These are phyloP conservation scores for Cystobasidium ongulense DNA, from an alignment of 768 basidiomycete species.

Conservation along the genomic window DNA sequence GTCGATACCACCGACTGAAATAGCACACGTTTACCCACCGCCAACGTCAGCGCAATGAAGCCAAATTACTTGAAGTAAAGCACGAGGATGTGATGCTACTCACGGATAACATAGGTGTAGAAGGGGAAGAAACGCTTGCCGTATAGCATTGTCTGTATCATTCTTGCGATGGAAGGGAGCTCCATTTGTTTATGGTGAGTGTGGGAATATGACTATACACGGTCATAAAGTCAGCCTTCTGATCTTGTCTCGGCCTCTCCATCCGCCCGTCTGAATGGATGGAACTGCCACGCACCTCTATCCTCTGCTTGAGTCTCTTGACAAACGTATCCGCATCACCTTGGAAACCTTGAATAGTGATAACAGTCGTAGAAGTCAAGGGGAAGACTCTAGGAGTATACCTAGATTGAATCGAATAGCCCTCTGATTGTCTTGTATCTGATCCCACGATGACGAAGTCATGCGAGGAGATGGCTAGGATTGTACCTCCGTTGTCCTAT, in stretches of 20 bases:
- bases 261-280: not conserved
- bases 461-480: constrained; percentile 78
- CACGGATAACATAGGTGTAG: constrained; percentile 71
- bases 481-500: constrained; percentile 74
- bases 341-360: constrained; percentile 94
- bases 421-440: constrained; percentile 91
- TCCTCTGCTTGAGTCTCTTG: constrained; percentile 85
- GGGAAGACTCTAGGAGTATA: constrained; percentile 92
- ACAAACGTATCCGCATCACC: constrained; percentile 98
- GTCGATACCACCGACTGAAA: constrained; percentile 41
- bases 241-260: too few species aligned
- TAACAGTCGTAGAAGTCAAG: constrained; percentile 55
- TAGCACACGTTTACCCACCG: not conserved
- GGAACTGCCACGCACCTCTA: constrained; percentile 61
- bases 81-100: constrained; percentile 3
- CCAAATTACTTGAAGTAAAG: too few species aligned
- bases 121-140: constrained; percentile 94
- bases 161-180: constrained; percentile 88
- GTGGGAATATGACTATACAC: constrained; percentile 85
- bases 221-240: too few species aligned
- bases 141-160: constrained; percentile 98
- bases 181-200: constrained; percentile 96
- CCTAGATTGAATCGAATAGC: constrained; percentile 95
- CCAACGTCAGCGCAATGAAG: not conserved
- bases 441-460: constrained; percentile 92